phyloP scores from a whole-genome alignment of 2,329 filamentous ascomycete species.

The Aspergillus sp. region DNA sequence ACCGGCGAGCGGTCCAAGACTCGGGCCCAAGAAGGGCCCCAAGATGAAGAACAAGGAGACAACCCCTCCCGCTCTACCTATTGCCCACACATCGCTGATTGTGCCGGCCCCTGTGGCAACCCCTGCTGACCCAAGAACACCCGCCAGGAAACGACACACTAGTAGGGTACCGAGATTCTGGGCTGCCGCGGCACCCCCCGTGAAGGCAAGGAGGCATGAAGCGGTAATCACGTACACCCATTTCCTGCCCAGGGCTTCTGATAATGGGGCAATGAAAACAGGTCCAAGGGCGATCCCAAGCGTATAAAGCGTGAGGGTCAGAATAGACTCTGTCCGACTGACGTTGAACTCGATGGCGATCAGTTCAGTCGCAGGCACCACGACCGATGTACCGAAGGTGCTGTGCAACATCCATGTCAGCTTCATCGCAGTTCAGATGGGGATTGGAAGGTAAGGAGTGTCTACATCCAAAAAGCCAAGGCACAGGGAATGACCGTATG shows the following conservation, averaged over 20 bases:
- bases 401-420: not conserved
- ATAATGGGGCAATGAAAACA: conserved; percentile 34
- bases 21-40: conserved; percentile 65
- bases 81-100: conserved; percentile 69
- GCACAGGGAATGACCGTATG: too few species aligned
- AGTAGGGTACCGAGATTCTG: conserved; percentile 69
- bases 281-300: conserved; percentile 38
- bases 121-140: conserved; percentile 64
- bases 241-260: conserved; percentile 36
- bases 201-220: conserved; percentile 37
- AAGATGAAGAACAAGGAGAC: conserved; percentile 50
- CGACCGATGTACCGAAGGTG: conserved; percentile 4
- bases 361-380: not conserved
- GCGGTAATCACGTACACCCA: conserved; percentile 35
- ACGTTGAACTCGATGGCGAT: conserved; percentile 12
- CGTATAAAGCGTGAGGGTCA: conserved; percentile 36
- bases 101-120: conserved; percentile 69
- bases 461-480: too few species aligned
- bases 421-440: too few species aligned
- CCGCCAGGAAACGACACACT: conserved; percentile 74
- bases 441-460: too few species aligned
- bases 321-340: conserved; percentile 25
- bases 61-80: not conserved
- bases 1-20: conserved; percentile 13
- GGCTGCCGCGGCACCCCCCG: conserved; percentile 38